These are phyloP conservation scores for Serendipita sp. DNA, from an alignment of 768 basidiomycete species.

Conservation along the genomic window DNA sequence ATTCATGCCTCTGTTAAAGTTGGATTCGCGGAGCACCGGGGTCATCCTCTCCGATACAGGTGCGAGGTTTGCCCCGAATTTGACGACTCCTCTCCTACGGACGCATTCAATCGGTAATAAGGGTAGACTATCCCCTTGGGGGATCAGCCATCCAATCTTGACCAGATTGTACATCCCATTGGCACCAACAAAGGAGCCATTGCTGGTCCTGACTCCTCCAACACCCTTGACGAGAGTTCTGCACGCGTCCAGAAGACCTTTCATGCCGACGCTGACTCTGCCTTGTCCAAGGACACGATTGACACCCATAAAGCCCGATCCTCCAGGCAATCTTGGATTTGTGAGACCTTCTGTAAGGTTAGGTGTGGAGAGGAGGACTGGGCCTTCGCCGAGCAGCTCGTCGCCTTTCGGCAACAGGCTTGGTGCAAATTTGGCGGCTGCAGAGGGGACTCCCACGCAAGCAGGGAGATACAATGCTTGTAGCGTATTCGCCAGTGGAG, in stretches of 20 bases:
- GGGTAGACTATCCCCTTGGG: background rate
- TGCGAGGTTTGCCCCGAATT: background rate
- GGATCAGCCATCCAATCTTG: slow-evolving; percentile 1
- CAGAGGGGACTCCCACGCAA: background rate
- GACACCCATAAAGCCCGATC: background rate
- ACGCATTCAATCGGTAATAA: background rate
- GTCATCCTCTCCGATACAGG: background rate
- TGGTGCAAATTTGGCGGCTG: background rate
- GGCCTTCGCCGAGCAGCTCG: slow-evolving; percentile 2
- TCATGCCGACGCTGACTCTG: background rate
- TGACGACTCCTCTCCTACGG: background rate
- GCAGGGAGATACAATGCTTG: background rate
- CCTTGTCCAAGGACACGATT: background rate
- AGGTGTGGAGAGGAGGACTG: background rate
- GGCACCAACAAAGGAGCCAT: background rate
- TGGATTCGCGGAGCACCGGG: background rate
- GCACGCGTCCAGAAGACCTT: background rate
- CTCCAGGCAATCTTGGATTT: no score
- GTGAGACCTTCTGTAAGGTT: background rate
- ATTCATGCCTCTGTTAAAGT: background rate
- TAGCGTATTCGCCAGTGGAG: slow-evolving; percentile 3
- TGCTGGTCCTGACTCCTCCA: background rate
- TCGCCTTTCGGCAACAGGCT: background rate
- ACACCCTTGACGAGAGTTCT: background rate
- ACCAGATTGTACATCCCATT: background rate